These are phyloP conservation scores for Aureobasidium sp. DNA, from an alignment of 2,329 filamentous ascomycete species.

Conservation along the genomic window DNA sequence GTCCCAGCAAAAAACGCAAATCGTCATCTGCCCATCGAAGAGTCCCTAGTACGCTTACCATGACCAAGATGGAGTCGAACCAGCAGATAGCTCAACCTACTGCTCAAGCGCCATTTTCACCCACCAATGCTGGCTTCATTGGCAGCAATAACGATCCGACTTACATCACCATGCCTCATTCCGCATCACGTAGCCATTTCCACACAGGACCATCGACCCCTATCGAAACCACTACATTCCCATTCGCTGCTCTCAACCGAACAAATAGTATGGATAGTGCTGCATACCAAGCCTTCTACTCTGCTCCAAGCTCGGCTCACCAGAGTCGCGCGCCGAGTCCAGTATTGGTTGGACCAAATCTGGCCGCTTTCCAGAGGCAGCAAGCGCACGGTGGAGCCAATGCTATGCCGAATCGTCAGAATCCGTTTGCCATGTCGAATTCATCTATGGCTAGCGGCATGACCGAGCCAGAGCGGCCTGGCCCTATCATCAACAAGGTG, in stretches of 20 bases:
- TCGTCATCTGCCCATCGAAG: constrained; percentile 42
- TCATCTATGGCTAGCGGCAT: constrained; percentile 5
- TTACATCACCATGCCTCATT: constrained; percentile 18
- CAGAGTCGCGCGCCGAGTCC: constrained; percentile 75
- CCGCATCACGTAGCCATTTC: constrained; percentile 35
- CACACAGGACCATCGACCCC: constrained; percentile 59
- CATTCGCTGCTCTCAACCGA: constrained; percentile 17
- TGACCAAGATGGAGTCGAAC: constrained; percentile 69
- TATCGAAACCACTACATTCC: constrained; percentile 54
- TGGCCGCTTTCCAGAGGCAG: constrained; percentile 28
- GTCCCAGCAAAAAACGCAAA: constrained; percentile 77
- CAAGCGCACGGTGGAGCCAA: constrained; percentile 20
- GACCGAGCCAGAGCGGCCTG: constrained; percentile 22
- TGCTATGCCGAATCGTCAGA: constrained; percentile 11
- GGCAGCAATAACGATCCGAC: constrained; percentile 13
- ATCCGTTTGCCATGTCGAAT: constrained; percentile 16
- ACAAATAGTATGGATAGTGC: constrained; percentile 50
- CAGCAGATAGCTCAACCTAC: constrained; percentile 25
- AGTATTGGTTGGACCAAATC: constrained; percentile 34
- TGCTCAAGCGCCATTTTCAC: constrained; percentile 33
- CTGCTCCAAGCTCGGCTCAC: constrained; percentile 64
- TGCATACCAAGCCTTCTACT: constrained; percentile 53
- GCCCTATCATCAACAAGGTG: constrained; percentile 69
- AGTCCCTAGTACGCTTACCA: constrained; percentile 65
- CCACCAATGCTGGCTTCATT: constrained; percentile 32